Percentiles rank a stretch among this genome's conserved stretches.
phyloP scores from a whole-genome alignment of 805 yeast species.

The Wickerhamomyces rabaulensis region DNA sequence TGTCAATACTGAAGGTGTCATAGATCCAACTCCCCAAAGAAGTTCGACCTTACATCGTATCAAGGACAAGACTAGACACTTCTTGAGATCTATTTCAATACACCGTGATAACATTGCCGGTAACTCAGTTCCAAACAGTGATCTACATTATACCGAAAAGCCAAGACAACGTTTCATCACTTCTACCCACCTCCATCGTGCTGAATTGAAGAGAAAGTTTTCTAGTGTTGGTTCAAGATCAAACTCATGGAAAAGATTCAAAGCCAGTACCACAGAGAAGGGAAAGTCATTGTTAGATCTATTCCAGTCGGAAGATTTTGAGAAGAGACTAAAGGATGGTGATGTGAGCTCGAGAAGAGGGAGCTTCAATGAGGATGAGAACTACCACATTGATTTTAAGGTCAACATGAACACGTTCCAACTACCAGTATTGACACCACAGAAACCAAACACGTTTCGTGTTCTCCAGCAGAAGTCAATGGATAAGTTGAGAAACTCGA shows the following conservation, averaged over 20 bases:
- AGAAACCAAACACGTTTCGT: background rate
- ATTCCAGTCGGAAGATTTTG: slow-evolving; percentile 7
- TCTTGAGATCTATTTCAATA: slow-evolving; percentile 4
- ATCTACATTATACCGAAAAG: background rate
- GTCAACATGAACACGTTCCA: slow-evolving; percentile 1
- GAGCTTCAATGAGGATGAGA: background rate
- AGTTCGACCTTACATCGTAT: slow-evolving; percentile 6
- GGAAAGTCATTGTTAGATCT: slow-evolving; percentile 2
- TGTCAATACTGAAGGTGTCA: slow-evolving; percentile 5
- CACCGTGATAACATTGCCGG: background rate
- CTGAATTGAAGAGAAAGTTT: slow-evolving; percentile 4
- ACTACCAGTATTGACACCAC: background rate
- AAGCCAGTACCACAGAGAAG: background rate
- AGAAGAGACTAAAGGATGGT: slow-evolving; percentile 6
- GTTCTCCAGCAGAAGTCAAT: background rate
- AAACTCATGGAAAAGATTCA: slow-evolving; percentile 5
- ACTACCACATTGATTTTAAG: slow-evolving; percentile 7
- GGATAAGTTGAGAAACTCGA: background rate
- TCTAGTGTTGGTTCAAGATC: slow-evolving; percentile 5
- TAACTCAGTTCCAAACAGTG: background rate
- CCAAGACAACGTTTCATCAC: background rate
- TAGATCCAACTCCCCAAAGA: background rate
- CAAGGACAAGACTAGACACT: slow-evolving; percentile 4
- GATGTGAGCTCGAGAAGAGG: background rate
- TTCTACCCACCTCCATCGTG: background rate